These are phyloP conservation scores for Pichia ethanolica DNA, from an alignment of 805 yeast genomes.

Conservation along the genomic window DNA sequence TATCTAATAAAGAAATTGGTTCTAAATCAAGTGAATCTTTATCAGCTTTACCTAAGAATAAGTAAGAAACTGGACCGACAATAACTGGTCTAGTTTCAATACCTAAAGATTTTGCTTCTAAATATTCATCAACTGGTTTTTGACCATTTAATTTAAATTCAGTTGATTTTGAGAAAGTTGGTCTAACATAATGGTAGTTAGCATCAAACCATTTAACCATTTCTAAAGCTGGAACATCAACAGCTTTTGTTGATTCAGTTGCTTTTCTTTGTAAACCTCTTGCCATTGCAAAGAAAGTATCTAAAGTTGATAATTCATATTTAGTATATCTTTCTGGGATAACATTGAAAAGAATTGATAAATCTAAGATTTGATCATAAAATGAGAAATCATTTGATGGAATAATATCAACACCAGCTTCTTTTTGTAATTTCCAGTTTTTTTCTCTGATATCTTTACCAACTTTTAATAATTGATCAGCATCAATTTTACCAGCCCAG, in stretches of 20 bases:
- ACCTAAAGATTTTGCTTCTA: constrained; percentile 96
- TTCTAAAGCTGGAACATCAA: constrained; percentile 97
- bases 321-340: constrained; percentile 96
- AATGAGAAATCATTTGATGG: constrained; percentile 97
- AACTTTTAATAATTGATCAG: constrained; percentile 80
- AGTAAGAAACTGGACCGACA: constrained; percentile 93
- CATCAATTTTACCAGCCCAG: constrained; percentile 92
- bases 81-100: constrained; percentile 96
- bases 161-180: constrained; percentile 93
- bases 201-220: constrained; percentile 99
- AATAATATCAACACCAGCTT: constrained; percentile 93
- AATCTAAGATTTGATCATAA: constrained; percentile 95
- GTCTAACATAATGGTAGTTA: constrained; percentile 99
- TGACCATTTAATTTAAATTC: constrained; percentile 92
- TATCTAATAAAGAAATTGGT: constrained; percentile 83
- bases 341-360: constrained; percentile 87
- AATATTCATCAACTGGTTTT: constrained; percentile 95
- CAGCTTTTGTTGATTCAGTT: constrained; percentile 77
- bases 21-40: constrained; percentile 93
- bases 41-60: constrained; percentile 95
- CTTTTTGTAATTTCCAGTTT: constrained; percentile 98
- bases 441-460: constrained; percentile 92
- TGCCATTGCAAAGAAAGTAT: constrained; percentile 97
- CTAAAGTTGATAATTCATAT: constrained; percentile 81
- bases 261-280: constrained; percentile 99